Evolutionary conservation across 2,329 filamentous ascomycete genomes (phyloP).

Genomic region (Sphaceloma murrayae): DNA sequence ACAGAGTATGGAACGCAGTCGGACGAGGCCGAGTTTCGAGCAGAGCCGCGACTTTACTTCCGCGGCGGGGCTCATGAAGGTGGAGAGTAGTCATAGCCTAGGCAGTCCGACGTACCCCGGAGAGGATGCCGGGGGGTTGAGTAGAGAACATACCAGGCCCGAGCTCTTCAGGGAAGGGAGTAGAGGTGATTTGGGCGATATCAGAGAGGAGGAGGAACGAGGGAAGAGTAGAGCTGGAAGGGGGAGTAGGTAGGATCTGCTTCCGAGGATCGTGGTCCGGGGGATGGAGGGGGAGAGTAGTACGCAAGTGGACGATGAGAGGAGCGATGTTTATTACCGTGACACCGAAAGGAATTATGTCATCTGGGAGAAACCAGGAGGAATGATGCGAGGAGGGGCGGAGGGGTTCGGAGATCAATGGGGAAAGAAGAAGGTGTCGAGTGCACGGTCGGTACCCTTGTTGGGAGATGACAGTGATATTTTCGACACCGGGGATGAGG

Average conservation of each 20-base stretch:
- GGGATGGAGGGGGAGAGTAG: not conserved
- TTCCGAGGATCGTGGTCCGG: not conserved
- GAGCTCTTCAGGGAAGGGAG: constrained; percentile 1
- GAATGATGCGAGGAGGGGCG: too few species aligned
- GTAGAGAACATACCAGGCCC: constrained; percentile 2
- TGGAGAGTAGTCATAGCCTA: constrained; percentile 46
- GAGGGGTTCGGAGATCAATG: too few species aligned
- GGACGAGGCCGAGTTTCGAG: constrained; percentile 68
- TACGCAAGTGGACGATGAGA: not conserved
- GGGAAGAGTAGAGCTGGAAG: constrained; percentile 1
- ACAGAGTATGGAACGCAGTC: constrained; percentile 68
- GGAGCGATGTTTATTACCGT: not conserved
- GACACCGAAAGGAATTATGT: too few species aligned
- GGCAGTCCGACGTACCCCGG: not conserved
- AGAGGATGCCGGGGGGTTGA: not conserved
- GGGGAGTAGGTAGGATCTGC: constrained; percentile 4
- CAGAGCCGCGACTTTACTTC: constrained; percentile 84
- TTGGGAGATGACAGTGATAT: not conserved
- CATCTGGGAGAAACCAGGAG: too few species aligned
- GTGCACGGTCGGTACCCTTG: too few species aligned
- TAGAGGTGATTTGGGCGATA: not conserved
- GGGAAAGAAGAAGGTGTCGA: too few species aligned
- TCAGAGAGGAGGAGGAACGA: not conserved
- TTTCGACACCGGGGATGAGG: not conserved
- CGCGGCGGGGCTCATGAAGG: constrained; percentile 70